Evolutionary conservation across 2,329 filamentous ascomycete genomes (phyloP), one percentile per base, ranked within the genome.

Genomic region (Pezicula rhizophila): DNA sequence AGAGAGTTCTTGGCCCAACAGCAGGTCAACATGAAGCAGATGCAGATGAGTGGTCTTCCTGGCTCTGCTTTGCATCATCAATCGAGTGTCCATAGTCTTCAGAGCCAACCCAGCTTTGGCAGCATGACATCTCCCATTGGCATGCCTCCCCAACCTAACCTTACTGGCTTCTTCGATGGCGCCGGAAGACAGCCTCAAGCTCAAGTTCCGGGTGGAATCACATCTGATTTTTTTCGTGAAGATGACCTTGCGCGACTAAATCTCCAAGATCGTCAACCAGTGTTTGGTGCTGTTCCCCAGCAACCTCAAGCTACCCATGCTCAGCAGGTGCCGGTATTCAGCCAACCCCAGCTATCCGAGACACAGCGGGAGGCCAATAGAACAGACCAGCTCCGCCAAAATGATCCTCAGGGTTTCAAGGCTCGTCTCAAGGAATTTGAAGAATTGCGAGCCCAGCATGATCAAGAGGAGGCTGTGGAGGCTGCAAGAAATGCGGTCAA

Each of bases 81-180:
- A 64, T 91, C 89, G 1, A 97, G 92, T 64, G 89, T 89, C 8
- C 92, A 97, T 59, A 97, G 92, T 64, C 77, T 99, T 51, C 93
- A 99, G 64, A 96, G 90, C 64, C 93, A 99, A 68, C 92, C 92
- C 18, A 97, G 92, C 69, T 96, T 93, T 64, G 89, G 92, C 15
- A 96, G 87, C 68, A 95, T 99, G 57, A 84, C 89, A 2, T 95
- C 90, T n/a, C 90, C 91, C 2, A 80, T 85, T 50, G 82, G 81
- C 10, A 63, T 66, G 54, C 37, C 74, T 66, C 78, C 46, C 75
- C 80, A 53, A 75, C 78, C 80, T 50, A 74, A 77, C 15, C 53
- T 63, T 14, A 52, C 54, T 39, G 53, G 55, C 34, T 91, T 91
- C 65, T 89, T 89, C 58, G 89, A 95, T 59, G 61, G 68, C 31